Percentiles rank a stretch among this genome's conserved stretches.
Conservation (phyloP, 1,139 yeast genomes). For the Geotrichum histeridarum region DNA sequence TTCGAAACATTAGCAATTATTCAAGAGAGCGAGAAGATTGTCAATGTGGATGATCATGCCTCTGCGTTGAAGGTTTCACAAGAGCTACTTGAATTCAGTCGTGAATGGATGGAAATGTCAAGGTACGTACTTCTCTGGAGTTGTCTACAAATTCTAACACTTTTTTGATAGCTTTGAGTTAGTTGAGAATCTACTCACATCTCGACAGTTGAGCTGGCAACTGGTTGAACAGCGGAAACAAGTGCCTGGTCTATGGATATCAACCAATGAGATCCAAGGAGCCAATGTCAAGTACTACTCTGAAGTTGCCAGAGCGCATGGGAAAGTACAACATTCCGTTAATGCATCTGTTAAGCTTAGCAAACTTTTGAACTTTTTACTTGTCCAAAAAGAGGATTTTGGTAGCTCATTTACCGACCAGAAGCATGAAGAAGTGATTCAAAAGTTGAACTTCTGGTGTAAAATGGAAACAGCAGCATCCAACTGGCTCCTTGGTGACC, state of each 20-base stretch:
- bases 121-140: slow-evolving; percentile 5
- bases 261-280: slow-evolving; percentile 9
- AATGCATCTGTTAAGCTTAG: slow-evolving; percentile 12
- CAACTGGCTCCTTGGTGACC: slow-evolving; percentile 16
- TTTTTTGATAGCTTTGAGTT: slow-evolving; percentile 15
- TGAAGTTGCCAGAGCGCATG: slow-evolving; percentile 12
- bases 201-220: slow-evolving; percentile 27
- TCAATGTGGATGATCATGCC: slow-evolving; percentile 4
- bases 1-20: slow-evolving; percentile 14
- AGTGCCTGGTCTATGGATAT: slow-evolving; percentile 2
- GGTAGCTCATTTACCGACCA: not conserved
- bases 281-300: slow-evolving; percentile 9
- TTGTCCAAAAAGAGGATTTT: not conserved
- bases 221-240: slow-evolving; percentile 8
- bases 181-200: slow-evolving; percentile 24
- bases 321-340: slow-evolving; percentile 12
- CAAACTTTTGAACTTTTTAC: not conserved
- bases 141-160: not conserved
- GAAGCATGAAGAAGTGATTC: not conserved
- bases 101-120: slow-evolving; percentile 13
- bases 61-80: not conserved
- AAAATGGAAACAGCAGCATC: slow-evolving; percentile 17
- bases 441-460: slow-evolving; percentile 15
- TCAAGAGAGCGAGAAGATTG: slow-evolving; percentile 16
- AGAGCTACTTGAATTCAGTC: not conserved